phyloP scores from a whole-genome alignment of 441 rosid species.

The Euphorbia schlechtendalii region DNA sequence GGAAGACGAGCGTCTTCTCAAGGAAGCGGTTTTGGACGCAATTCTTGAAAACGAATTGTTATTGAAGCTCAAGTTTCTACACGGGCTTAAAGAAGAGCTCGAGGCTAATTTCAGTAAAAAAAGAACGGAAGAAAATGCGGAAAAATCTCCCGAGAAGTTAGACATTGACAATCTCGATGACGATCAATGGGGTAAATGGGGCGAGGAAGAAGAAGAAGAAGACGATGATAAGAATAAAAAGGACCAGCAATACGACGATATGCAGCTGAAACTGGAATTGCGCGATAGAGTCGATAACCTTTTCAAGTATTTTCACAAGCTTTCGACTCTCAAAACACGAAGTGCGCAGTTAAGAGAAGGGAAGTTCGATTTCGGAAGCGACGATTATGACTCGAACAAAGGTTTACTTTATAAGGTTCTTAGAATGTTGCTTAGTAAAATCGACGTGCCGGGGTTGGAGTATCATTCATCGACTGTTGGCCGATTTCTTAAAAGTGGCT shows the following conservation, averaged over 20 bases:
- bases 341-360: constrained; percentile 50
- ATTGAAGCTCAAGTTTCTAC: constrained; percentile 66
- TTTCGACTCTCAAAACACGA: constrained; percentile 52
- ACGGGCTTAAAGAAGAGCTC: constrained; percentile 61
- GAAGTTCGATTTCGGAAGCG: constrained; percentile 39
- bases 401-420: constrained; percentile 69
- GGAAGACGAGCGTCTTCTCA: constrained; percentile 93
- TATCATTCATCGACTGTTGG: constrained; percentile 95
- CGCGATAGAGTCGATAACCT: constrained; percentile 80
- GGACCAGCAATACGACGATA: constrained; percentile 50
- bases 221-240: constrained; percentile 29
- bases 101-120: constrained; percentile 48
- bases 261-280: constrained; percentile 84
- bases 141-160: constrained; percentile 37
- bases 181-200: constrained; percentile 97
- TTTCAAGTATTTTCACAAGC: constrained; percentile 69
- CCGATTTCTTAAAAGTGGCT: constrained; percentile 87
- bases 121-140: constrained; percentile 37
- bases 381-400: constrained; percentile 51
- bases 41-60: constrained; percentile 63
- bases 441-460: constrained; percentile 68
- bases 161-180: constrained; percentile 82
- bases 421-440: constrained; percentile 50
- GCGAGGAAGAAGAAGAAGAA: constrained; percentile 66
- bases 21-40: constrained; percentile 76